Base-by-base conservation (phyloP, 306 rosid species). In the Rosa lucieae region DNA sequence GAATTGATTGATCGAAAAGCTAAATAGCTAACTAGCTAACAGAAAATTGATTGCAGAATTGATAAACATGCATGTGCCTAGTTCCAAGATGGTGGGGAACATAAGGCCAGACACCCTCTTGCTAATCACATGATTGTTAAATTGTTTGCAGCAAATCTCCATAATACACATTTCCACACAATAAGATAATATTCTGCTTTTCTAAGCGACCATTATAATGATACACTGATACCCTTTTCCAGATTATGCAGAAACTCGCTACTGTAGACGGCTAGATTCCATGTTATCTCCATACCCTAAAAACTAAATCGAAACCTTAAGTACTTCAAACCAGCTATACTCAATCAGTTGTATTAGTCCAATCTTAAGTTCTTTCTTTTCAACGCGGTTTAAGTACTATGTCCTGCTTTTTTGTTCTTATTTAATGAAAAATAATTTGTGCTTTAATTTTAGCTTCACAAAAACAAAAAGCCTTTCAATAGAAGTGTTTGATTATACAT, bases 41-140 rank as follows among this genome's bases (percentile, higher is more conserved):
- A 29, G 9, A 62, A 4, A 62, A 3, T 59, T 59, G 15, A 11
- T 9, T 10, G 66, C 6, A 59, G 13, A 12, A 5, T 5, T 29
- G 20, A 62, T 29, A 62, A 62, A 81, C 59, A 53, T 67, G 49
- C 83, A 89, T 78, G 84, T 81, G 88, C 21, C 49, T 35, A 51
- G 9, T 78, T 78, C 68, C 51, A 43, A 6, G 85, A 75, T 26
- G 83, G 81, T 79, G 32, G 88, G 92, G 76, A 78, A 86, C 92
- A 82, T 3, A 52, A 20, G 6, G 67, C 74, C 78, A 23, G 23
- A 43, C 51, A 10, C 79, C 51, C 15, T 35, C 37, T 44, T 74
- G 70, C 74, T 75, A 78, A 43, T 65, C 72, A 83, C 85, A 84
- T 83, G 84, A 67, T 74, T 79, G 81, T 29, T 65, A 15, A 23